Conservation (phyloP, 306 rosid genomes). For the Cyclanthera cordifolia region DNA sequence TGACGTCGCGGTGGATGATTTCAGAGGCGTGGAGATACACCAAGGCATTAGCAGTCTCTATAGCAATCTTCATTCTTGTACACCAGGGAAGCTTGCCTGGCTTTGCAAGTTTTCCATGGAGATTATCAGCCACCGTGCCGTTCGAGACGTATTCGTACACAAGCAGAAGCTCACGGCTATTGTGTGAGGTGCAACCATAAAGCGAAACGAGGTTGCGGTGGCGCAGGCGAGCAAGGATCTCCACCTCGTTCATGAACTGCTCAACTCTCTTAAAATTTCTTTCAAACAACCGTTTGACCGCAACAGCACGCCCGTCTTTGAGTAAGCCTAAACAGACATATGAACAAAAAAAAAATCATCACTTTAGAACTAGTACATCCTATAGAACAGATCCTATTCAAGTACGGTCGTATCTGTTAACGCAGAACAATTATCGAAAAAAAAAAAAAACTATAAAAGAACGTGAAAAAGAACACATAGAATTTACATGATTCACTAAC, state of each 20-base stretch:
- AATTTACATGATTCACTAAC: too few relatives aligned
- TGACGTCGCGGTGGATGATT: slow-evolving; percentile 71
- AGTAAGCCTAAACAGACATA: slow-evolving; percentile 40
- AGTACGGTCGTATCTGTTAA: too few relatives aligned
- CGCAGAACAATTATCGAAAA: too few relatives aligned
- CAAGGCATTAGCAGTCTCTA: slow-evolving; percentile 72
- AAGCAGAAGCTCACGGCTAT: slow-evolving; percentile 67
- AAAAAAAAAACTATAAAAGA: too few relatives aligned
- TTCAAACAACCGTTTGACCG: slow-evolving; percentile 78
- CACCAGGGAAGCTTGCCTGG: slow-evolving; percentile 41
- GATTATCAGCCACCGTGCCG: slow-evolving; percentile 80
- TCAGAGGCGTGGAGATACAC: slow-evolving; percentile 62
- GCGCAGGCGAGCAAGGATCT: slow-evolving; percentile 37
- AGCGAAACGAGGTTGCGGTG: slow-evolving; percentile 68
- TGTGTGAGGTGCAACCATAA: slow-evolving; percentile 78
- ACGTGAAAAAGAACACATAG: too few relatives aligned
- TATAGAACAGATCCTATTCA: too few relatives aligned
- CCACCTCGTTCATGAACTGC: slow-evolving; percentile 70
- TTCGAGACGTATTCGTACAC: slow-evolving; percentile 72
- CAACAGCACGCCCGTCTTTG: slow-evolving; percentile 57
- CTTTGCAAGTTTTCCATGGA: slow-evolving; percentile 44
- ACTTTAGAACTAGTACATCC: too few relatives aligned
- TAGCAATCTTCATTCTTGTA: slow-evolving; percentile 57
- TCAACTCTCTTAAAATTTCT: slow-evolving; percentile 62
- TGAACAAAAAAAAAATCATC: background rate